These are phyloP conservation scores for Termitomyces sp. DNA, from an alignment of 1,284 basidiomycete species.

Conservation along the genomic window DNA sequence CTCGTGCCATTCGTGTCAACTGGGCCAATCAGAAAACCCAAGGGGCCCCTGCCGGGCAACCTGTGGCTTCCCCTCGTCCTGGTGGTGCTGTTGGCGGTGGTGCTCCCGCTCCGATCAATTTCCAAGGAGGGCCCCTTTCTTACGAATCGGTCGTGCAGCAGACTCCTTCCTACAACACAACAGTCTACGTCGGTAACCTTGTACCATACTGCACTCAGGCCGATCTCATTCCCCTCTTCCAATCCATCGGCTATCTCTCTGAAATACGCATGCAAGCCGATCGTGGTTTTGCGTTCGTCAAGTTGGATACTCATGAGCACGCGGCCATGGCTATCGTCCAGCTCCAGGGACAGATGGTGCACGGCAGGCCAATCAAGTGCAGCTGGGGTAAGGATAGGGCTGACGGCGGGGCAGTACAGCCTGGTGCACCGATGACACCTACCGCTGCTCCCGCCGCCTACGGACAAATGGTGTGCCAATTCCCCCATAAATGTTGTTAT, in stretches of 20 bases:
- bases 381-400: conserved; percentile 97
- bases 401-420: conserved; percentile 57
- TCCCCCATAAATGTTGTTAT: conserved; percentile 7
- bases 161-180: conserved; percentile 88
- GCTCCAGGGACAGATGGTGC: conserved; percentile 91
- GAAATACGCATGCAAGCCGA: conserved; percentile 99
- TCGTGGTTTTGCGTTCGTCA: conserved; percentile 97
- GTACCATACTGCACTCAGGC: conserved; percentile 94
- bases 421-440: conserved; percentile 55
- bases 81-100: conserved; percentile 41
- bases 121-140: conserved; percentile 79
- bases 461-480: conserved; percentile 58
- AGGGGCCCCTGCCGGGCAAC: conserved; percentile 38
- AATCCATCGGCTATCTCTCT: conserved; percentile 94
- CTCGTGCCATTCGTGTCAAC: conserved; percentile 96
- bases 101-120: conserved; percentile 80
- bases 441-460: conserved; percentile 64
- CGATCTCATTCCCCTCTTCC: conserved; percentile 94
- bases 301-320: conserved; percentile 95
- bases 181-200: conserved; percentile 97
- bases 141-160: conserved; percentile 88
- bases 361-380: conserved; percentile 93
- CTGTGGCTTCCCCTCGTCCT: conserved; percentile 36
- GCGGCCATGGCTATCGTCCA: conserved; percentile 97
- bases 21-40: conserved; percentile 99